A percentile compares a stretch with the other conserved stretches of the same genome.
These are phyloP conservation scores for Musa itinerans DNA, from an alignment of 176 grass and related monocot species.

Conservation along the genomic window DNA sequence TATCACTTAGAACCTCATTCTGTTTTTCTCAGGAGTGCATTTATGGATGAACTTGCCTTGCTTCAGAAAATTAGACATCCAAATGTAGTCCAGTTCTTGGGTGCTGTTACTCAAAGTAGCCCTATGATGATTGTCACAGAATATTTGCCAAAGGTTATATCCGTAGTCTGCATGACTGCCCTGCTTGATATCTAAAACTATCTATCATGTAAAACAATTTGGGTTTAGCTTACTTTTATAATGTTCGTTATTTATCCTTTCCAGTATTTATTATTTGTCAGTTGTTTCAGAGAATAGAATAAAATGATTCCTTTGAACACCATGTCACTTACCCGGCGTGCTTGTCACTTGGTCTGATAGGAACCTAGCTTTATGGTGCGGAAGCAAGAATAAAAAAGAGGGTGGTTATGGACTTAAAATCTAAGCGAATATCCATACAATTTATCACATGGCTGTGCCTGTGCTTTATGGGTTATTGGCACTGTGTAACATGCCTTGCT, in stretches of 20 bases:
- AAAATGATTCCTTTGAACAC: too few species aligned
- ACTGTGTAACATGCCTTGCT: neutral
- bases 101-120: constrained; percentile 92
- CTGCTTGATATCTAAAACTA: neutral
- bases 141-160: constrained; percentile 88
- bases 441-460: too few species aligned
- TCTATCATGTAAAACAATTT: neutral
- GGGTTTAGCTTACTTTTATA: neutral
- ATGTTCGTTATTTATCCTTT: neutral
- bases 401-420: too few species aligned
- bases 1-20: constrained; percentile 23
- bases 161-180: neutral
- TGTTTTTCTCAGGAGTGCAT: constrained; percentile 48
- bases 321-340: too few species aligned
- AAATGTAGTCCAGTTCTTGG: constrained; percentile 97
- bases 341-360: too few species aligned
- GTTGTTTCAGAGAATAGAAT: neutral
- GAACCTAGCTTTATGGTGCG: too few species aligned
- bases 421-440: too few species aligned
- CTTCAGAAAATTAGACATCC: constrained; percentile 93
- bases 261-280: neutral
- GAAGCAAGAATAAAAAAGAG: too few species aligned
- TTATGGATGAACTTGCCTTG: constrained; percentile 87
- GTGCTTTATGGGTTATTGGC: neutral
- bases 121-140: constrained; percentile 99